Evolutionary conservation across 257 asterid species (phyloP).

Genomic region (Primulina huaijiensis): DNA sequence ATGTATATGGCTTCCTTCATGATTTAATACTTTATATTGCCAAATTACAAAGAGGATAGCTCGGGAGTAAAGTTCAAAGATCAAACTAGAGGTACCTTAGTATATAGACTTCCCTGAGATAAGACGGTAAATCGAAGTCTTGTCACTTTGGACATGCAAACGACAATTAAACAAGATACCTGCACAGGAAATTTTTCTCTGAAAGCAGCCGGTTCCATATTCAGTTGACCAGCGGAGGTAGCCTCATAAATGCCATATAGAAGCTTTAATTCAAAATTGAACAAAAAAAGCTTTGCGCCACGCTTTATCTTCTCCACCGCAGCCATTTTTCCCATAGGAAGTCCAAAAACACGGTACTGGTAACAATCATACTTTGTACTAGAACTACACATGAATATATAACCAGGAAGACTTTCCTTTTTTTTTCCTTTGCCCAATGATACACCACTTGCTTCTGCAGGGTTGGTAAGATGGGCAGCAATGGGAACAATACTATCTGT

Average conservation of each 20-base stretch:
- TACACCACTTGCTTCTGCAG: conserved; percentile 25
- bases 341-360: conserved; percentile 75
- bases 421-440: conserved; percentile 27
- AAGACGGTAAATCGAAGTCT: not conserved
- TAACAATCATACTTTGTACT: conserved; percentile 63
- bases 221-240: conserved; percentile 49
- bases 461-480: conserved; percentile 16
- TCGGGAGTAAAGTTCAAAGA: not conserved
- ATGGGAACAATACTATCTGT: conserved; percentile 24
- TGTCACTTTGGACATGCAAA: conserved; percentile 3
- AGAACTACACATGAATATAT: conserved; percentile 65
- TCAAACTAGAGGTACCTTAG: not conserved
- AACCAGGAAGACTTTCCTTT: conserved; percentile 44
- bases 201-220: conserved; percentile 78
- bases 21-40: not conserved
- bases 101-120: conserved; percentile 7
- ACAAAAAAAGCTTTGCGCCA: conserved; percentile 70
- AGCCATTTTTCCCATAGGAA: conserved; percentile 48
- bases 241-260: conserved; percentile 79
- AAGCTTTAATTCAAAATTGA: conserved; percentile 55
- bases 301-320: conserved; percentile 56
- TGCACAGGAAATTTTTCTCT: conserved; percentile 77
- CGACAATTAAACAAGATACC: conserved; percentile 36
- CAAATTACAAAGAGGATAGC: not conserved
- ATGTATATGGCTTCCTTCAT: not conserved